A percentile compares a stretch with the other conserved stretches of the same genome.
Evolutionary conservation across 2,329 filamentous ascomycete genomes (phyloP).

Genomic region (Arthroderma sp.): DNA sequence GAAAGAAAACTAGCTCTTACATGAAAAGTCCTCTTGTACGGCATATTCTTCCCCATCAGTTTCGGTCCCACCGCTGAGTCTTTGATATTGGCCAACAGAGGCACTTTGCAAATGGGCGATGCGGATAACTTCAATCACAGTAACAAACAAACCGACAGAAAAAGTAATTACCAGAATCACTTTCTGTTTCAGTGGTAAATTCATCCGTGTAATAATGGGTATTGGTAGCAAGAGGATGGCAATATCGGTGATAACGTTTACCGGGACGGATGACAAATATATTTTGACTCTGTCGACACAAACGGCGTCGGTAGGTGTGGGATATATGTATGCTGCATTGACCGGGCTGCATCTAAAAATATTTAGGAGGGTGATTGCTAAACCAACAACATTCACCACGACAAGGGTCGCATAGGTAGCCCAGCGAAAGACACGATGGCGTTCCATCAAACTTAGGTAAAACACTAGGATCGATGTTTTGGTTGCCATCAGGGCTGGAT

Average conservation of each 20-base stretch:
- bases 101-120: constrained; percentile 82
- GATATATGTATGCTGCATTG: constrained; percentile 49
- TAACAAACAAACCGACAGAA: constrained; percentile 72
- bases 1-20: constrained; percentile 20
- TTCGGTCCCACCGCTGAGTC: constrained; percentile 20
- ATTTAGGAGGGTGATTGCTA: constrained; percentile 72
- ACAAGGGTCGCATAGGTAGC: constrained; percentile 68
- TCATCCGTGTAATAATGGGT: constrained; percentile 76
- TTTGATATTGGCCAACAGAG: constrained; percentile 33
- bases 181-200: constrained; percentile 72
- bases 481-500: constrained; percentile 77
- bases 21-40: constrained; percentile 38
- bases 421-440: constrained; percentile 62
- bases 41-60: constrained; percentile 8
- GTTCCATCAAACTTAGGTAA: constrained; percentile 70
- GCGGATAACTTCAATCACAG: constrained; percentile 74
- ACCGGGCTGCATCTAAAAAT: constrained; percentile 75
- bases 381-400: constrained; percentile 65
- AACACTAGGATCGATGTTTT: constrained; percentile 91
- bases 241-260: constrained; percentile 85
- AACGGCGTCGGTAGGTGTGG: constrained; percentile 31
- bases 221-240: constrained; percentile 79
- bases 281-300: constrained; percentile 52
- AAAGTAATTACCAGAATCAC: constrained; percentile 78
- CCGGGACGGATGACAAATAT: constrained; percentile 62